Evolutionary conservation across 768 basidiomycete species (phyloP).

Genomic region (Kwoniella sp.): DNA sequence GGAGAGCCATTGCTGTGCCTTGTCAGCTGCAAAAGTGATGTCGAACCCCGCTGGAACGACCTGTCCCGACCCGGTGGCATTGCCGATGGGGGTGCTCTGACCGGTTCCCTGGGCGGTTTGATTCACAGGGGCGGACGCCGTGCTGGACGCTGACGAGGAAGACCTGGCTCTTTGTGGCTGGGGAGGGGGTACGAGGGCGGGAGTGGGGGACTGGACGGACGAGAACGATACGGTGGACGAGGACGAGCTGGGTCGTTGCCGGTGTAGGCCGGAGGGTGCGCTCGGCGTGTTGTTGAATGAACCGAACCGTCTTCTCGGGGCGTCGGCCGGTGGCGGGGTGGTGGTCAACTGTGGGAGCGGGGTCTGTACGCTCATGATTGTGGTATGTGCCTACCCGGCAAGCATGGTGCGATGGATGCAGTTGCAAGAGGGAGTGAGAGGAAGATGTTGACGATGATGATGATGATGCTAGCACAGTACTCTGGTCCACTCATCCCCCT

Average conservation of each 20-base stretch:
- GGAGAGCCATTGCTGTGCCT: conserved; percentile 37
- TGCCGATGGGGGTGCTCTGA: background rate
- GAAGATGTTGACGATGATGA: no score
- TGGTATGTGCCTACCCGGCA: no score
- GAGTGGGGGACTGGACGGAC: conserved; percentile 3
- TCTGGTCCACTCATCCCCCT: no score
- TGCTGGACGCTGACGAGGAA: conserved; percentile 21
- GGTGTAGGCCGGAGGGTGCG: background rate
- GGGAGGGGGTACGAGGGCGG: conserved; percentile 12
- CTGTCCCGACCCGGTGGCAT: background rate
- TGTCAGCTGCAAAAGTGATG: conserved; percentile 26
- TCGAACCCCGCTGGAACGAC: conserved; percentile 9
- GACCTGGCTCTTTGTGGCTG: conserved; percentile 25
- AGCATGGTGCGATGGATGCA: no score
- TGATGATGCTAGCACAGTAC: no score
- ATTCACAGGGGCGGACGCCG: background rate
- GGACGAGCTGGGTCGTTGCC: conserved; percentile 13
- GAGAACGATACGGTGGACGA: conserved; percentile 7
- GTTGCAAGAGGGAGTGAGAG: no score
- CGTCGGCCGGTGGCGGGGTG: conserved; percentile 17
- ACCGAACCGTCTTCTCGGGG: conserved; percentile 29
- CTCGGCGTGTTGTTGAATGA: conserved; percentile 10
- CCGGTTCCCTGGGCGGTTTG: background rate
- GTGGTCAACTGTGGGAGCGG: conserved; percentile 4
- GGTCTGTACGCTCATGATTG: no score